These are phyloP conservation scores for Coemansia sp. DNA, from an alignment of 192 early-diverging fungal genomes.

Conservation along the genomic window DNA sequence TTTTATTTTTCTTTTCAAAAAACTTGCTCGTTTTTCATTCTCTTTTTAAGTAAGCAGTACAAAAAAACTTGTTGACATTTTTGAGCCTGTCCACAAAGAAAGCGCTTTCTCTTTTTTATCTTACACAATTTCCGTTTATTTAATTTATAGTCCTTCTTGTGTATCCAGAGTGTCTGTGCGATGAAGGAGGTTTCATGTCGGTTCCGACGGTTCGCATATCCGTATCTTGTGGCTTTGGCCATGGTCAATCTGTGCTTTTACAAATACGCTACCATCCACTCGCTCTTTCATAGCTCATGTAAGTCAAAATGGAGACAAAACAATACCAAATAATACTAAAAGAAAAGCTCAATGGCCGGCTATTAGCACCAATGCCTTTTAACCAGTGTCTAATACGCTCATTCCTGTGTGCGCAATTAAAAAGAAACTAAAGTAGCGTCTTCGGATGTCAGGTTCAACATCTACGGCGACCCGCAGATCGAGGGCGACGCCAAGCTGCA, in stretches of 20 bases:
- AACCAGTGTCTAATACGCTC: too few species aligned
- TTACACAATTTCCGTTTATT: neutral
- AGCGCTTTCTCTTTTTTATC: neutral
- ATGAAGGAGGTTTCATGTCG: constrained; percentile 4
- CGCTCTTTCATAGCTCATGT: constrained; percentile 24
- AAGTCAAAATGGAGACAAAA: constrained; percentile 1
- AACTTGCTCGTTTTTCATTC: too few species aligned
- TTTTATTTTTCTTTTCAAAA: too few species aligned
- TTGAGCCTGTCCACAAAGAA: neutral
- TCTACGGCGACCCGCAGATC: constrained; percentile 70
- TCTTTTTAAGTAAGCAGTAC: too few species aligned
- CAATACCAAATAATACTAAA: too few species aligned
- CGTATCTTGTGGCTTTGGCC: constrained; percentile 18
- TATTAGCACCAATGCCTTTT: too few species aligned
- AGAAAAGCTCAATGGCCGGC: too few species aligned
- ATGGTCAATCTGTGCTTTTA: constrained; percentile 34
- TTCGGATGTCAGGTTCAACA: constrained; percentile 54
- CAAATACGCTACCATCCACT: constrained; percentile 38
- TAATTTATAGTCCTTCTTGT: neutral
- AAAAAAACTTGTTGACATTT: constrained; percentile 8
- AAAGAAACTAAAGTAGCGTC: constrained; percentile 13
- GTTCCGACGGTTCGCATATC: constrained; percentile 16
- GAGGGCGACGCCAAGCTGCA: constrained; percentile 64
- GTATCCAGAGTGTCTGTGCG: neutral
- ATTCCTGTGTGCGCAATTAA: too few species aligned